Evolutionary conservation across 2,329 filamentous ascomycete species (phyloP).

Genomic region (Trichoderma sp.): DNA sequence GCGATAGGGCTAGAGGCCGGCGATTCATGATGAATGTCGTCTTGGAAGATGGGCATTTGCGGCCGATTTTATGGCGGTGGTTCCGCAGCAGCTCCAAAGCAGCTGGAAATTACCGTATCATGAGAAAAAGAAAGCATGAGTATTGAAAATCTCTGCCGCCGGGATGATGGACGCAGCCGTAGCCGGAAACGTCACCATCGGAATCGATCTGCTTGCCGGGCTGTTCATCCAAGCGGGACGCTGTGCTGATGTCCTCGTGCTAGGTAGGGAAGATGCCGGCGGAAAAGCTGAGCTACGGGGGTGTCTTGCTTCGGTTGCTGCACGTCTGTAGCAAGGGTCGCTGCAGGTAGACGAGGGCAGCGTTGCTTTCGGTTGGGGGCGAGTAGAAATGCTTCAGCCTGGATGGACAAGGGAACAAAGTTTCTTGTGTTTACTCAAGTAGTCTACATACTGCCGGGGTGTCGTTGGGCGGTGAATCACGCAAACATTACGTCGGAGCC

Average conservation of each 20-base stretch:
- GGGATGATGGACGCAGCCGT: conserved; percentile 11
- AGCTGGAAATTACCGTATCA: background rate
- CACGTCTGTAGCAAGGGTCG: conserved; percentile 3
- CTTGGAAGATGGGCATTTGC: conserved; percentile 60
- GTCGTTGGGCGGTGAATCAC: conserved; percentile 19
- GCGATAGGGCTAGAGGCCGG: conserved; percentile 23
- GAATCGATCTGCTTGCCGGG: conserved; percentile 4
- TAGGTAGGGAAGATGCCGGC: background rate
- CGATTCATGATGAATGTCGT: conserved; percentile 44
- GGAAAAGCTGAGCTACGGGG: background rate
- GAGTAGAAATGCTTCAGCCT: background rate
- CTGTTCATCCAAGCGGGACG: conserved; percentile 16
- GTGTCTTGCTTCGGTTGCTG: background rate
- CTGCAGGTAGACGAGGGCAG: background rate
- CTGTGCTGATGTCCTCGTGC: background rate
- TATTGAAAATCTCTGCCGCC: background rate
- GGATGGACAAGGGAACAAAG: background rate
- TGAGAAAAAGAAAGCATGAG: background rate
- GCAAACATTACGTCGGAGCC: conserved; percentile 20
- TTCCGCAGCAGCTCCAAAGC: conserved; percentile 21
- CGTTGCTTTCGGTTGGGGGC: background rate
- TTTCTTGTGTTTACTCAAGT: background rate
- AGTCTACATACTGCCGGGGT: conserved; percentile 2
- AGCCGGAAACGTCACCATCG: conserved; percentile 18
- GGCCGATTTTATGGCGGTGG: conserved; percentile 16